These are phyloP conservation scores for Saccharomycopsis oosterbeekiorum DNA, from an alignment of 805 yeast genomes.

Conservation along the genomic window DNA sequence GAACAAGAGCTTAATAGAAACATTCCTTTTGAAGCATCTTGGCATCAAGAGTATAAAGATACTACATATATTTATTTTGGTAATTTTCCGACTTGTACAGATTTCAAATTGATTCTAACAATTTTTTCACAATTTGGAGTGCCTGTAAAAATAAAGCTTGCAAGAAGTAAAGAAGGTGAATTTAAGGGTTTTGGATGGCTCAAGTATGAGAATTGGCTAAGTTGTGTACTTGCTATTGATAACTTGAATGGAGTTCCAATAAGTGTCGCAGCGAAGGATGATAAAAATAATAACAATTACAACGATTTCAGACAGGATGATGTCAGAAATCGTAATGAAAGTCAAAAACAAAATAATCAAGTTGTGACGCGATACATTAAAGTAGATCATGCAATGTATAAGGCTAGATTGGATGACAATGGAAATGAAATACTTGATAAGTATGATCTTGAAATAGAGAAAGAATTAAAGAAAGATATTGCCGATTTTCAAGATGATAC, in stretches of 20 bases:
- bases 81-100: constrained; percentile 49
- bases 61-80: constrained; percentile 74
- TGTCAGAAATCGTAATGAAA: constrained; percentile 38
- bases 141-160: constrained; percentile 65
- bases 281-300: not conserved
- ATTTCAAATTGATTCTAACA: constrained; percentile 65
- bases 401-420: constrained; percentile 20
- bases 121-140: constrained; percentile 86
- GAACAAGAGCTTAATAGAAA: constrained; percentile 57
- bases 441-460: constrained; percentile 10
- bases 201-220: constrained; percentile 72
- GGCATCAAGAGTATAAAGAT: constrained; percentile 82
- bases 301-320: not conserved
- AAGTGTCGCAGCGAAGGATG: not conserved
- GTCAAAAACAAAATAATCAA: not conserved
- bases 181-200: constrained; percentile 72
- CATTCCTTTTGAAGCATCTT: constrained; percentile 55
- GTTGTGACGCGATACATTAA: not conserved
- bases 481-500: not conserved
- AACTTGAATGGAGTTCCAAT: constrained; percentile 56
- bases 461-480: constrained; percentile 16
- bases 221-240: constrained; percentile 80
- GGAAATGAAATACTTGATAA: constrained; percentile 14
- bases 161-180: constrained; percentile 40
- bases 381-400: constrained; percentile 15